phyloP scores from a whole-genome alignment of 352 stramenopile species.

The Pythium chondricola region DNA sequence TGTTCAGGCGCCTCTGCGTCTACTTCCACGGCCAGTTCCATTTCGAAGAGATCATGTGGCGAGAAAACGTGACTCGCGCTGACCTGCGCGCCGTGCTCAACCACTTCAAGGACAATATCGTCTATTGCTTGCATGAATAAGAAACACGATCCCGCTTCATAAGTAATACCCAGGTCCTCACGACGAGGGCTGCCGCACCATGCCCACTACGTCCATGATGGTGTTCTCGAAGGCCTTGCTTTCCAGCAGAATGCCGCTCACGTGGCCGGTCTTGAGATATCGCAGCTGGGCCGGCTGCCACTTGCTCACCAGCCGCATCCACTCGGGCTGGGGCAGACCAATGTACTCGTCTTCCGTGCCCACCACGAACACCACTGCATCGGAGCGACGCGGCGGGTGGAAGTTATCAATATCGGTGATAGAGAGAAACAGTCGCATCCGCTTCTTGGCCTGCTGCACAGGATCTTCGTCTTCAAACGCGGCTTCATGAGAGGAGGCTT shows the following conservation, averaged over 20 bases:
- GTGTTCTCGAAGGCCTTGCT: conserved; percentile 60
- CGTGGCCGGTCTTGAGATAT: conserved; percentile 62
- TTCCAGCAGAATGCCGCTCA: conserved; percentile 76
- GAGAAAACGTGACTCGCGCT: conserved; percentile 75
- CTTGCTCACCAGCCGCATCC: conserved; percentile 45
- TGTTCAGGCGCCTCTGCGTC: conserved; percentile 76
- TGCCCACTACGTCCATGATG: conserved; percentile 54
- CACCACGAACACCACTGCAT: conserved; percentile 71
- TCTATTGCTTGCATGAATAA: conserved; percentile 76
- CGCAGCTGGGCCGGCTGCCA: conserved; percentile 54
- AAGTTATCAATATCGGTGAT: conserved; percentile 85
- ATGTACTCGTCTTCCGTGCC: conserved; percentile 79
- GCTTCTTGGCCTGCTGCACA: conserved; percentile 67
- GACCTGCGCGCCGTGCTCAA: conserved; percentile 74
- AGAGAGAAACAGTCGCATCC: conserved; percentile 69
- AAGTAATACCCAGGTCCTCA: not conserved
- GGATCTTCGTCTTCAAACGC: conserved; percentile 34
- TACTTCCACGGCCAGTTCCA: conserved; percentile 87
- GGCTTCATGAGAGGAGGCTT: conserved; percentile 8
- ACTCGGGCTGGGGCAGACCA: conserved; percentile 49
- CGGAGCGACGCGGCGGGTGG: conserved; percentile 41
- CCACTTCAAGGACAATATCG: conserved; percentile 83
- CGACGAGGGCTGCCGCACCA: conserved; percentile 11
- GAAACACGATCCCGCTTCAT: not conserved
- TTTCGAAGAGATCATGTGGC: conserved; percentile 88